phyloP scores from a whole-genome alignment of 495 filamentous ascomycete genomes.

The Penicillium antarcticum region DNA sequence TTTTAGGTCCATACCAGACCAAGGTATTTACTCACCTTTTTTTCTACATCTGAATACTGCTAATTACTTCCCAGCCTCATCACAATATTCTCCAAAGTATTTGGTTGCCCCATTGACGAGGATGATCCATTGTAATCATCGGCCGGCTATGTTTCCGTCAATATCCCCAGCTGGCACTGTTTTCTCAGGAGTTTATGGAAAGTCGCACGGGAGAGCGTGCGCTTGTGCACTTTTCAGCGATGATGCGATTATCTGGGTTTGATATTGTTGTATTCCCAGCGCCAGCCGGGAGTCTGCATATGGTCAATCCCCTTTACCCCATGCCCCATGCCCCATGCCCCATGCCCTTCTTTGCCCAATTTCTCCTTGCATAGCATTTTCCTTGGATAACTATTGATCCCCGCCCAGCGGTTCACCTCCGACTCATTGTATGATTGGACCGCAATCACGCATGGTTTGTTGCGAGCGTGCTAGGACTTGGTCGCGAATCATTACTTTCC shows the following conservation, averaged over 20 bases:
- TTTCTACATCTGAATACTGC: not conserved
- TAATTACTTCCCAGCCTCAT: not conserved
- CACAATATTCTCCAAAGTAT: not conserved
- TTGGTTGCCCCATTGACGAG: not conserved
- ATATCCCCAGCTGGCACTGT: constrained; percentile 6
- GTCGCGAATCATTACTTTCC: not conserved
- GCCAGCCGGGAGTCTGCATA: not conserved
- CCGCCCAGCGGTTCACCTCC: not conserved
- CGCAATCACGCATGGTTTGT: not conserved
- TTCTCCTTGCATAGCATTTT: not conserved
- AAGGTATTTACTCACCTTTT: constrained; percentile 1
- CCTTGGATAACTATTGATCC: constrained; percentile 1
- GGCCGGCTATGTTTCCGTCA: not conserved
- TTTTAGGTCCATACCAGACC: constrained; percentile 6
- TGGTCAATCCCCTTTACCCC: not conserved
- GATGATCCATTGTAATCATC: not conserved
- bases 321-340: not conserved
- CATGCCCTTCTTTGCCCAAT: not conserved
- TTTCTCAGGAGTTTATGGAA: constrained; percentile 17
- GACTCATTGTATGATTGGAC: not conserved
- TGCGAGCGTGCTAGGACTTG: not conserved
- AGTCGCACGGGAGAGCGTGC: constrained; percentile 9
- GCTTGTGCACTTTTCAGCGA: constrained; percentile 24
- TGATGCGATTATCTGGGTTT: constrained; percentile 10
- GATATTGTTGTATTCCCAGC: not conserved